Percentiles rank a stretch among this genome's conserved stretches.
These are phyloP conservation scores for Fusarium equiseti DNA, from an alignment of 2,329 filamentous ascomycete genomes.

Conservation along the genomic window DNA sequence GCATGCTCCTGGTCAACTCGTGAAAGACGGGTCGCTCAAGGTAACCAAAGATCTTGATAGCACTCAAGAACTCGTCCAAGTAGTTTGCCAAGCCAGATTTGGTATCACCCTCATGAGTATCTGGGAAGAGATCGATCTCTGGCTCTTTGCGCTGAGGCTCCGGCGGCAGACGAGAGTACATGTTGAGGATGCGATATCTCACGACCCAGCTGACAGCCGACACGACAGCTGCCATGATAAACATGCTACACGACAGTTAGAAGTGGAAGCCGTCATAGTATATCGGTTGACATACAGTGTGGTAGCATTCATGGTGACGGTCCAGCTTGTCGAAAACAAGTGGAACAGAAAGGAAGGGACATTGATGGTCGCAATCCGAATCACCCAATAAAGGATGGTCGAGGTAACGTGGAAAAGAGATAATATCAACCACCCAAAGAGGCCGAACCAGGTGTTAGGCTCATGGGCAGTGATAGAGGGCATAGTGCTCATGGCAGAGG, in stretches of 20 bases:
- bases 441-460: slow-evolving; percentile 67
- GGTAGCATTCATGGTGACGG: slow-evolving; percentile 98
- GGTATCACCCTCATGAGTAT: slow-evolving; percentile 87
- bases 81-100: slow-evolving; percentile 97
- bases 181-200: slow-evolving; percentile 94
- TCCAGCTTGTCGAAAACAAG: slow-evolving; percentile 91
- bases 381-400: slow-evolving; percentile 77
- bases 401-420: slow-evolving; percentile 67
- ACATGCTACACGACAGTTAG: slow-evolving; percentile 64
- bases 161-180: slow-evolving; percentile 93
- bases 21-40: slow-evolving; percentile 97
- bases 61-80: slow-evolving; percentile 95
- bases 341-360: slow-evolving; percentile 90
- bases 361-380: slow-evolving; percentile 89
- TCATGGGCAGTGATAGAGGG: slow-evolving; percentile 53
- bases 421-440: slow-evolving; percentile 67
- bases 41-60: slow-evolving; percentile 99
- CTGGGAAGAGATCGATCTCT: slow-evolving; percentile 93
- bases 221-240: slow-evolving; percentile 80
- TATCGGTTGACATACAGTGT: slow-evolving; percentile 74
- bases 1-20: slow-evolving; percentile 97
- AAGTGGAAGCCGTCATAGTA: slow-evolving; percentile 2
- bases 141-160: slow-evolving; percentile 97
- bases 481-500: slow-evolving; percentile 55
- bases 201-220: slow-evolving; percentile 95